Evolutionary conservation across 331 rosid genomes (phyloP).

Genomic region (Rosa hybrid): DNA sequence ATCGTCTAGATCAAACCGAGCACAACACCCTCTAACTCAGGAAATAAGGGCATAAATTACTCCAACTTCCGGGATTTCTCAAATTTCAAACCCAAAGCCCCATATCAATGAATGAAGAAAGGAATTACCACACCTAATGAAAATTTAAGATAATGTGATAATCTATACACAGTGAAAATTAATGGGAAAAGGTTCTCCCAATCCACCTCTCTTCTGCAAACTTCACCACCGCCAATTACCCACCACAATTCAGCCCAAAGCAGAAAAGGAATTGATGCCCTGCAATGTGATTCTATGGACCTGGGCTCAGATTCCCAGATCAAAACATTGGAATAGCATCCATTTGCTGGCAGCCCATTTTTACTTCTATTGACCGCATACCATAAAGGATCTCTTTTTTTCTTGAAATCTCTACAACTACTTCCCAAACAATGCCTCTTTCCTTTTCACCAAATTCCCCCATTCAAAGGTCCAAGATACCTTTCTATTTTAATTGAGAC

Average conservation of each 20-base stretch:
- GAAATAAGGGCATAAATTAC: background rate
- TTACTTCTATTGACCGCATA: background rate
- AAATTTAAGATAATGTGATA: background rate
- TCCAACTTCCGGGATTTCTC: background rate
- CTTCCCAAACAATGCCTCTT: background rate
- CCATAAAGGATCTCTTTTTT: background rate
- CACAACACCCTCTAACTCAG: background rate
- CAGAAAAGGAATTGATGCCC: background rate
- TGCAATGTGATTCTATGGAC: background rate
- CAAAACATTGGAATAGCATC: background rate
- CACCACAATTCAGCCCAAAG: background rate
- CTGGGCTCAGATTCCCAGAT: background rate
- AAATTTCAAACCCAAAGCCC: background rate
- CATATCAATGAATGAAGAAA: background rate
- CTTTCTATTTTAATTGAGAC: background rate
- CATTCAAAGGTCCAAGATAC: background rate
- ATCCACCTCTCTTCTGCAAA: background rate
- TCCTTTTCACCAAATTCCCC: background rate
- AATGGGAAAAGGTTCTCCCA: background rate
- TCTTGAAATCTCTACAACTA: background rate
- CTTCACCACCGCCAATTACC: background rate
- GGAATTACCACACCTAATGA: background rate
- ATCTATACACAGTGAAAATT: background rate
- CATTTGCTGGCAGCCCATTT: background rate
- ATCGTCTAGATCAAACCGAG: background rate